Evolutionary conservation across 2,329 filamentous ascomycete species (phyloP), one percentile per base, ranked within the genome.

Genomic region (Thermoascus crustaceus): DNA sequence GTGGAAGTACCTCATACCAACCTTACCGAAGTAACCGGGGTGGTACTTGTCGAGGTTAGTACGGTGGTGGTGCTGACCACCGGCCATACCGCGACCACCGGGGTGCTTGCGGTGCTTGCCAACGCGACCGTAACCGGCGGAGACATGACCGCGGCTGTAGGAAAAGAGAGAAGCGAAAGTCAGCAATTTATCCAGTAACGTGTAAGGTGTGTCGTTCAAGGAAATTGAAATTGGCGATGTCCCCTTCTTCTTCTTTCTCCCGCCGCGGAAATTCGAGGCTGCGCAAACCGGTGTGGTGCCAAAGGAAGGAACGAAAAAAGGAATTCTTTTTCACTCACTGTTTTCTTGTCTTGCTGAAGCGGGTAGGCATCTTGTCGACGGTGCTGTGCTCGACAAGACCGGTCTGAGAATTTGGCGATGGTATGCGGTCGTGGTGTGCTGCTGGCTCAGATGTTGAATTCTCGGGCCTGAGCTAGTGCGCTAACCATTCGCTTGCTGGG

Each of bases 21-120:
- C 85, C 76, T 95, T 94, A 73, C 86, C 86, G 72, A 95, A 96
- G 85, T 96, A 96, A 86, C 91, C 91, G 47, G 89, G 87, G 66
- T 94, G 85, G 81, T 89, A 87, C 73, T 89, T 88, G 69, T 85
- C 82, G 60, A 87, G 73, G 75, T 93, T 94, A 63, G 85, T 94
- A 55, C 85, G 73, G 80, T 93, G 86, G 75, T 98, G 91, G 77
- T 98, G 91, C 75, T 95, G 86, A 79, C 88, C 89, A 93, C 91
- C 89, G 68, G 91, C 91, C 73, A 85, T 85, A 80, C 78, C 78
- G 64, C 78, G 77, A 75, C 76, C 78, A 78, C 78, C 78, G 61
- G 78, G 78, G 60, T 80, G 75, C 82, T 98, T 96, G 67, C 91
- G 78, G 83, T 95, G 88, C 84, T 96, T 96, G 69, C 91, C 91